phyloP scores from a whole-genome alignment of 31 red algal genomes.

The Endocladia muricata region DNA sequence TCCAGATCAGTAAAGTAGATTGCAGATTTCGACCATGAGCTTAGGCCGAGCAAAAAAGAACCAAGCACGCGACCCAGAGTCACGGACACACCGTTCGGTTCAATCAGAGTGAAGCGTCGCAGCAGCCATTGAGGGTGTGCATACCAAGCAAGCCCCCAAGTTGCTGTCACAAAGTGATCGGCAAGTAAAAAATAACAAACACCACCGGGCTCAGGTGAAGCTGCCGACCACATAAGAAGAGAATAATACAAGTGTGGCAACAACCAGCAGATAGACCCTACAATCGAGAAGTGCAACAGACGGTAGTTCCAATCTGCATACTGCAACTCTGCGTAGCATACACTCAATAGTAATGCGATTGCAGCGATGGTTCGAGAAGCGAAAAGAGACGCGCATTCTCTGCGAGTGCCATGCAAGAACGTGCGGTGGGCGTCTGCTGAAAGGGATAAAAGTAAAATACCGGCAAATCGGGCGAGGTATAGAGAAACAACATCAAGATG shows the following conservation, averaged over 20 bases:
- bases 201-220: constrained; percentile 3
- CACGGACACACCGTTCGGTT: constrained; percentile 35
- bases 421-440: constrained; percentile 29
- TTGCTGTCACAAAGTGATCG: constrained; percentile 23
- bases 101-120: constrained; percentile 9
- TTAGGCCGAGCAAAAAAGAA: constrained; percentile 21
- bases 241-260: constrained; percentile 30
- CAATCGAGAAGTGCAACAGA: constrained; percentile 8
- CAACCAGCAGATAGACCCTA: constrained; percentile 25
- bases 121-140: constrained; percentile 19
- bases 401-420: constrained; percentile 1
- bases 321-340: constrained; percentile 7
- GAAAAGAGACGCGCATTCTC: constrained; percentile 1
- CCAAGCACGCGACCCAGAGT: constrained; percentile 34
- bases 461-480: constrained; percentile 23
- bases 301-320: constrained; percentile 36
- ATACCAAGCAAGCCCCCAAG: constrained; percentile 14
- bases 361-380: constrained; percentile 18
- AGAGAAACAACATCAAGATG: constrained; percentile 31
- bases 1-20: neutral
- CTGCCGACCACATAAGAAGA: constrained; percentile 3
- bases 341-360: neutral
- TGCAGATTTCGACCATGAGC: constrained; percentile 9
- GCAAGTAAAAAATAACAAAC: constrained; percentile 14
- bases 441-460: constrained; percentile 29